Evolutionary conservation across 306 rosid genomes (phyloP).

Genomic region (Morella rubra): DNA sequence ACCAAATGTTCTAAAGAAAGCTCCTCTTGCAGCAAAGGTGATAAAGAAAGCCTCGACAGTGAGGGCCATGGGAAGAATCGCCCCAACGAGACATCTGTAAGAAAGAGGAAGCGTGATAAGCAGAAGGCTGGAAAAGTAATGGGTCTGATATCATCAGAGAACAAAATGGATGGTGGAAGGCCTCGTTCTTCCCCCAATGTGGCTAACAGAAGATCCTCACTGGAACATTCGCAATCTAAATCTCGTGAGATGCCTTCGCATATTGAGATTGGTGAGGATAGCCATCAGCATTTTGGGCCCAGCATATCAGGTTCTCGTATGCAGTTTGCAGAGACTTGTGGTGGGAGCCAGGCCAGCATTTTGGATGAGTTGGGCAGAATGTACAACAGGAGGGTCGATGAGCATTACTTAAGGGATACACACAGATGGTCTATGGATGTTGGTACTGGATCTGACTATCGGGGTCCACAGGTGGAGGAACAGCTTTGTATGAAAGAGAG

Average conservation of each 20-base stretch:
- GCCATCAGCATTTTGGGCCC: conserved; percentile 31
- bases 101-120: conserved; percentile 34
- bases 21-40: conserved; percentile 22
- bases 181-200: conserved; percentile 24
- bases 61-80: conserved; percentile 20
- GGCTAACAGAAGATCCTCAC: conserved; percentile 22
- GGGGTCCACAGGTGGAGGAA: conserved; percentile 39
- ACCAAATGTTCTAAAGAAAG: conserved; percentile 20
- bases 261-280: conserved; percentile 25
- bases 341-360: background rate
- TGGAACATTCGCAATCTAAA: conserved; percentile 26
- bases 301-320: conserved; percentile 20
- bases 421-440: conserved; percentile 28
- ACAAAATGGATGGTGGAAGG: conserved; percentile 18
- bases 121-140: conserved; percentile 23
- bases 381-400: conserved; percentile 14
- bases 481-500: conserved; percentile 26
- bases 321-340: conserved; percentile 26
- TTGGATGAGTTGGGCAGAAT: conserved; percentile 15
- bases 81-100: conserved; percentile 29
- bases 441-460: conserved; percentile 30
- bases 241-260: conserved; percentile 30
- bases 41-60: conserved; percentile 33
- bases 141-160: conserved; percentile 32
- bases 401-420: conserved; percentile 2